Conservation (phyloP, 2,329 filamentous ascomycete species). For the Teratosphaeria pseudoeucalypti region DNA sequence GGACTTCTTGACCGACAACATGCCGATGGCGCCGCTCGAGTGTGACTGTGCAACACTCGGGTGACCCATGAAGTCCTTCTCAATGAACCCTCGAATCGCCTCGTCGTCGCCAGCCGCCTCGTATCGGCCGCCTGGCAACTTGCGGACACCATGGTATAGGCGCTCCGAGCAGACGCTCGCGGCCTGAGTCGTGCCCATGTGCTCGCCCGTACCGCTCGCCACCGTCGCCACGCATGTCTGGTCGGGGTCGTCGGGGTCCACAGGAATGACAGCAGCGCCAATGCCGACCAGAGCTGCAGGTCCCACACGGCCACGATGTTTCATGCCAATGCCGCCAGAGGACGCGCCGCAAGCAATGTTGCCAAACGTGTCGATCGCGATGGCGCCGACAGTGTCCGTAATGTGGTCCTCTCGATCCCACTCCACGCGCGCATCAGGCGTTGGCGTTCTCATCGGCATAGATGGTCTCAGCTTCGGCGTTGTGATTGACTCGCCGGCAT, state of each 20-base stretch:
- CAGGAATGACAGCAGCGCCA: conserved; percentile 79
- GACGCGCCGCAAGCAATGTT: conserved; percentile 91
- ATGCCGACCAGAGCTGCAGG: conserved; percentile 88
- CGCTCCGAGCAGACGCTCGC: conserved; percentile 78
- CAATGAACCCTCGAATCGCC: conserved; percentile 65
- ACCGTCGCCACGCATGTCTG: conserved; percentile 67
- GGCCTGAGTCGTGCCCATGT: conserved; percentile 93
- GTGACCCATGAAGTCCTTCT: conserved; percentile 86
- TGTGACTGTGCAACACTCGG: conserved; percentile 71
- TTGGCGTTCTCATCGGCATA: neutral
- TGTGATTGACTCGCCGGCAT: neutral
- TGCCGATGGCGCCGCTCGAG: conserved; percentile 78
- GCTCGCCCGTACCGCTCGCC: conserved; percentile 90
- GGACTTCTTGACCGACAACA: conserved; percentile 82
- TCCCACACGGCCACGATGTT: conserved; percentile 81
- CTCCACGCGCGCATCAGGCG: neutral
- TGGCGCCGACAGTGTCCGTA: conserved; percentile 91
- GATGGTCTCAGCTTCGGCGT: neutral
- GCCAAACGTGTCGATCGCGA: conserved; percentile 77
- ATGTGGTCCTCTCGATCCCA: conserved; percentile 51
- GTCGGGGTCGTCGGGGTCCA: conserved; percentile 58
- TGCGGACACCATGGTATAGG: conserved; percentile 57
- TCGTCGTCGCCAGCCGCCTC: conserved; percentile 46
- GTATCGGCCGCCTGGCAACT: conserved; percentile 49
- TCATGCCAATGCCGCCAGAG: conserved; percentile 97